Evolutionary conservation across 441 rosid species (phyloP), one percentile per base, ranked within the genome.

Genomic region (Flueggea neowawraea): DNA sequence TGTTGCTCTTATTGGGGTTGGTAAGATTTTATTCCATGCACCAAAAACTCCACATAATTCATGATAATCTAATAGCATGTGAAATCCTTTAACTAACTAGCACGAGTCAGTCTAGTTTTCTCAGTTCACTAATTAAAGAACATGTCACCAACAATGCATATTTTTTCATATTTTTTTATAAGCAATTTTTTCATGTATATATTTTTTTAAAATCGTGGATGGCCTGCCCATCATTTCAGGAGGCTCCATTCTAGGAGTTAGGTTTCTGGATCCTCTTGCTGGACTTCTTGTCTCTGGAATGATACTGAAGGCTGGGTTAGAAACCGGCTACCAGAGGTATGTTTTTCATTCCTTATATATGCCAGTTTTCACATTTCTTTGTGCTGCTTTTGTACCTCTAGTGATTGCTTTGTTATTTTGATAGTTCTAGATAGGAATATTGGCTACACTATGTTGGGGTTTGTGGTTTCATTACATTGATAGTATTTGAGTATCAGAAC

Each of bases 1-100:
- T 44, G 91, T 94, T 75, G 94, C 97, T 50, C 89, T 94, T 54
- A 69, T 94, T 69, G 99, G 99, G 61, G 95, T 87, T 77, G 99
- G 99, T 91, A 84, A 82, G 84, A 66, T 61, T 60, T 32, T 56
- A n/a, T 5, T 72, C 43, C n/a, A n/a, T 51, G 60, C 14, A 4
- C 12, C 50, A 47, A 47, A 14, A 11, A 47, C 50, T 47, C 2
- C 14, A 47, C 12, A 14, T 47, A 10, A 14, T 10, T 10, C 14
- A 4, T 4, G 14, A 47, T 10, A 9, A 4, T 10, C 4, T 10
- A 12, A 47, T 47, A 47, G n/a, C 50, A 10, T 47, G 7, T 47
- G 50, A 10, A 9, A 47, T 47, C 14, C 5, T 47, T 0, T 14
- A 47, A 47, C 14, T 47, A 6, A 43, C 1, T 43, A 11, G 45